A percentile compares a stretch with the other conserved stretches of the same genome.
Evolutionary conservation across 345 rosid genomes (phyloP).

Genomic region (Passiflora organensis): DNA sequence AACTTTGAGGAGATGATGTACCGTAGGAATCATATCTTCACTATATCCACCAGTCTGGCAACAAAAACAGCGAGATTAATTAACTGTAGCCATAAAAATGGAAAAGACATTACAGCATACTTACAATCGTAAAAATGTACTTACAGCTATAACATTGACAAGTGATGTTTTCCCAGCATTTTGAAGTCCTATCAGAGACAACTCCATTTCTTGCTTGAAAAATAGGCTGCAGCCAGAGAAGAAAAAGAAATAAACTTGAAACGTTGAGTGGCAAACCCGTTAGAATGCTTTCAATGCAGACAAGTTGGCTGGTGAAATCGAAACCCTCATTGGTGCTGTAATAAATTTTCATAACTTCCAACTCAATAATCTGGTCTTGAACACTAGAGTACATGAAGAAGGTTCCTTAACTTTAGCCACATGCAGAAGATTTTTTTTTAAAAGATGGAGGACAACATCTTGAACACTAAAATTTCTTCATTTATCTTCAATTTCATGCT

Average conservation of each 20-base stretch:
- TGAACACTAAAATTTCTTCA: not conserved
- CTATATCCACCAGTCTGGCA: constrained; percentile 81
- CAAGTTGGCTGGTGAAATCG: not conserved
- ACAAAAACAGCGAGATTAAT: constrained; percentile 10
- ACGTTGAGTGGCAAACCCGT: not conserved
- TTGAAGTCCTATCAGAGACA: constrained; percentile 78
- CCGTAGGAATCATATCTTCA: constrained; percentile 92
- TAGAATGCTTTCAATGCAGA: not conserved
- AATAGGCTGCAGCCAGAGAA: constrained; percentile 49
- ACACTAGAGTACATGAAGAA: too few relatives aligned
- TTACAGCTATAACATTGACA: constrained; percentile 73
- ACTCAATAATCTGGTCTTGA: too few relatives aligned
- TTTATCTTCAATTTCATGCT: too few relatives aligned
- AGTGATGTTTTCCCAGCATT: constrained; percentile 89
- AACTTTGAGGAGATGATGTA: constrained; percentile 19
- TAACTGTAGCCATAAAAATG: constrained; percentile 20
- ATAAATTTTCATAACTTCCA: not conserved
- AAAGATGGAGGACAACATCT: not conserved
- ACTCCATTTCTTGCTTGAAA: constrained; percentile 86
- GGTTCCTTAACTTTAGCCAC: not conserved
- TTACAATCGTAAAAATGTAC: constrained; percentile 29
- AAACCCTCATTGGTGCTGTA: not conserved
- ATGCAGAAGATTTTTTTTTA: not conserved
- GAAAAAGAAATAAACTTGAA: not conserved
- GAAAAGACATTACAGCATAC: too few relatives aligned